phyloP scores from a whole-genome alignment of 805 yeast genomes.

The Zygoascus flipseniorum region DNA sequence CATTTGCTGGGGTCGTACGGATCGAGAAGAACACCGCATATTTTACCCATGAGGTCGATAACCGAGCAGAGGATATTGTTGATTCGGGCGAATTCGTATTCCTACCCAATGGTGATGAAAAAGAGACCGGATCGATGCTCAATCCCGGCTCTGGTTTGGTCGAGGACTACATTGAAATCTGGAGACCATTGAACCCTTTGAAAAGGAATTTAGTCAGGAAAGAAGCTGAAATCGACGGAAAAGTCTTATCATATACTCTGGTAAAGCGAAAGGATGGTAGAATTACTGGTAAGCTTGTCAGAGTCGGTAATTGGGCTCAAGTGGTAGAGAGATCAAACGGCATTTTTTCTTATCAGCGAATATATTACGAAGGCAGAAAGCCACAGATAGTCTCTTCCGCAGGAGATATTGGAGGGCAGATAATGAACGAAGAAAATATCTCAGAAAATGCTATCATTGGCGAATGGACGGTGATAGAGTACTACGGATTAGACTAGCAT shows the following conservation, averaged over 20 bases:
- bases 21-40: background rate
- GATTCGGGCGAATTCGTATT: slow-evolving; percentile 42
- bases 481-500: background rate
- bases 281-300: slow-evolving; percentile 37
- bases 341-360: background rate
- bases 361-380: background rate
- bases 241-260: background rate
- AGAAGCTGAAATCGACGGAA: too few relatives aligned
- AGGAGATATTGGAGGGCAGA: background rate
- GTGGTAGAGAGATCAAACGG: slow-evolving; percentile 32
- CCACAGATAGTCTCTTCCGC: background rate
- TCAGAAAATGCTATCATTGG: background rate
- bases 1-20: slow-evolving; percentile 22
- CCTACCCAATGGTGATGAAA: slow-evolving; percentile 34
- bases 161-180: slow-evolving; percentile 43
- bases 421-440: background rate
- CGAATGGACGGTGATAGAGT: background rate
- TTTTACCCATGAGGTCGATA: slow-evolving; percentile 16
- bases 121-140: slow-evolving; percentile 43
- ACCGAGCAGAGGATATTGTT: slow-evolving; percentile 3
- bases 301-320: slow-evolving; percentile 45
- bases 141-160: slow-evolving; percentile 37
- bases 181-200: slow-evolving; percentile 44
- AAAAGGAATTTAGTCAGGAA: slow-evolving; percentile 1
- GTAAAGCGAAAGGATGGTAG: background rate